These are phyloP conservation scores for Orbilia javanica DNA, from an alignment of 2,329 filamentous ascomycete genomes.

Conservation along the genomic window DNA sequence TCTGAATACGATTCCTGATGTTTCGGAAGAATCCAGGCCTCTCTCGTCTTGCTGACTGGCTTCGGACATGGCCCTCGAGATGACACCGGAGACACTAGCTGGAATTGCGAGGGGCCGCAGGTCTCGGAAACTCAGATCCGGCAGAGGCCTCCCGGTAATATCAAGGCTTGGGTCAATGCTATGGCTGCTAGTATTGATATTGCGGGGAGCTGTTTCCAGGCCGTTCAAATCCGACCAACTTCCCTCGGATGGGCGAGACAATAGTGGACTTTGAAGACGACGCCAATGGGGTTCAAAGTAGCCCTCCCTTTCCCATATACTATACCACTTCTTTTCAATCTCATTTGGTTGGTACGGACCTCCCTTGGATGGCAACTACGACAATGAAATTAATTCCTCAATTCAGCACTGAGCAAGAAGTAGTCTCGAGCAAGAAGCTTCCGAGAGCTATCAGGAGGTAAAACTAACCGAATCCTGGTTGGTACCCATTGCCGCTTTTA, in stretches of 20 bases:
- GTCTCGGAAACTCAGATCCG: not conserved
- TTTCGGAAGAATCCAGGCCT: not conserved
- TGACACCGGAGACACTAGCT: not conserved
- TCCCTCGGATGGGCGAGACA: not conserved
- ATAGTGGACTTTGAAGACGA: not conserved
- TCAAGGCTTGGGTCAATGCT: not conserved
- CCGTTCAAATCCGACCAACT: not conserved
- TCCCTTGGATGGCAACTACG: not conserved
- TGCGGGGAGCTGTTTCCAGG: not conserved
- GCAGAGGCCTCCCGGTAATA: not conserved
- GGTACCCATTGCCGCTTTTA: slow-evolving; percentile 1
- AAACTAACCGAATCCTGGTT: slow-evolving; percentile 19
- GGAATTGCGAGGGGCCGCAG: not conserved
- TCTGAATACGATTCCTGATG: not conserved
- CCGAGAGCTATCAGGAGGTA: not conserved
- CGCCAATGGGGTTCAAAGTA: slow-evolving; percentile 10
- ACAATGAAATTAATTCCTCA: not conserved
- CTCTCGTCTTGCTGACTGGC: not conserved
- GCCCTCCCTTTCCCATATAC: slow-evolving; percentile 16
- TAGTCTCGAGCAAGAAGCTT: slow-evolving; percentile 2
- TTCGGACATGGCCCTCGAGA: not conserved
- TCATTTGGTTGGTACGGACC: slow-evolving; percentile 14
- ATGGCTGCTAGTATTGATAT: not conserved
- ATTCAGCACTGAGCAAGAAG: slow-evolving; percentile 3
- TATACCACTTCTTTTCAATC: slow-evolving; percentile 33